These are phyloP conservation scores for Neurospora terricola DNA, from an alignment of 495 filamentous ascomycete genomes.

Conservation along the genomic window DNA sequence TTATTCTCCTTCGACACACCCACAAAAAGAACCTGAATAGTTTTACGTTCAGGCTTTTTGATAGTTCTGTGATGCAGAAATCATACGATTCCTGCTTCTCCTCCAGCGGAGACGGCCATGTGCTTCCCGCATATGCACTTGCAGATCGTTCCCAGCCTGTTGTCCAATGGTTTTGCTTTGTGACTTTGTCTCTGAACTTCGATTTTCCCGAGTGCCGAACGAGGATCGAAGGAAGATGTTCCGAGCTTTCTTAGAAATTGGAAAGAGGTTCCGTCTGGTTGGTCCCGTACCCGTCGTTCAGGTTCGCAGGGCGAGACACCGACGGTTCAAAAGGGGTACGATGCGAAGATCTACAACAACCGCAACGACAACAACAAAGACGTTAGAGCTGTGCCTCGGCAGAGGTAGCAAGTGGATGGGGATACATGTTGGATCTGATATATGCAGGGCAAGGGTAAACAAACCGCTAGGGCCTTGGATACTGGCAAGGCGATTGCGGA, in stretches of 20 bases:
- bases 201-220: not conserved
- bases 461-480: not conserved
- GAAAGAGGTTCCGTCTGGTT: not conserved
- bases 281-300: not conserved
- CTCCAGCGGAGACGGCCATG: not conserved
- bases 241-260: not conserved
- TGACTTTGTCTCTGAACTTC: not conserved
- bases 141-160: not conserved
- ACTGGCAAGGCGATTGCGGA: not conserved
- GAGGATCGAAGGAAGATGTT: not conserved
- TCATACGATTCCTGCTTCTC: not conserved
- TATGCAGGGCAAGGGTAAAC: too few species aligned
- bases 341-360: not conserved
- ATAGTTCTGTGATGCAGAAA: not conserved
- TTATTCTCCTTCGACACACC: not conserved
- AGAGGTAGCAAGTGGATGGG: not conserved
- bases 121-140: not conserved
- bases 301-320: not conserved
- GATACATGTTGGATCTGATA: not conserved
- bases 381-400: not conserved
- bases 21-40: not conserved
- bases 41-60: not conserved
- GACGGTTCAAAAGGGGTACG: not conserved
- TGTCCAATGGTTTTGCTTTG: not conserved
- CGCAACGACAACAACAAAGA: not conserved